Evolutionary conservation across 306 rosid genomes (phyloP), one percentile per base, ranked within the genome.

Genomic region (Aeschynomene evenia): DNA sequence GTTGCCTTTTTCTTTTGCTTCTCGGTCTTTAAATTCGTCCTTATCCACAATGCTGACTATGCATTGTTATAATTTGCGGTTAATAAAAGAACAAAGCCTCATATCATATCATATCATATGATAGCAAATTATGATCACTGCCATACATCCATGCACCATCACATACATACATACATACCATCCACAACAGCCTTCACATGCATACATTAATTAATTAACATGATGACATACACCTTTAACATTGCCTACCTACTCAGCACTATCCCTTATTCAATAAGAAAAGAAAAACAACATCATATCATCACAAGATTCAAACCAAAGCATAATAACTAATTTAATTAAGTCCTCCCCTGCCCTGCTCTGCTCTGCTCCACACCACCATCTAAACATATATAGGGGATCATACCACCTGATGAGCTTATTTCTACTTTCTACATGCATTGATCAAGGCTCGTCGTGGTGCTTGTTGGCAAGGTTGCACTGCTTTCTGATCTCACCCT

Each of bases 401-500:
- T 45, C 73, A 59, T 42, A 40, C 80, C 55, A 74, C n/a, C n/a
- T n/a, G n/a, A n/a, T n/a, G n/a, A n/a, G n/a, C n/a, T n/a, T n/a
- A n/a, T n/a, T n/a, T n/a, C n/a, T n/a, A n/a, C n/a, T 83, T 78
- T 76, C 70, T 55, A 50, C 82, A 76, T 28, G 31, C 56, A 29
- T 58, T 58, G 18, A 16, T 16, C 20, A 69, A 66, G 78, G 66
- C 31, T 80, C 79, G 57, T 81, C 89, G 70, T 80, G 89, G 82
- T 71, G 88, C 72, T 86, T 91, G 91, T 94, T 94, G 77, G 91
- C 88, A 60, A 84, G 77, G 80, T 86, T 88, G 83, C 99, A 94
- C 72, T 94, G 92, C 81, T 79, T 88, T 71, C 99, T 81, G 80
- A 94, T 83, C 89, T 94, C 99, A 39, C 97, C 97, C 81, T 88